phyloP scores from a whole-genome alignment of 345 rosid species.

The rapeseed (Brassica napus) region Da-Ae NC_063443.1:16423001-16423500 shows the following conservation, averaged over 20 bases:
- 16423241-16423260: conserved; percentile 63
- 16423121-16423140: conserved; percentile 43
- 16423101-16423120: conserved; percentile 62
- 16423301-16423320: conserved; percentile 57
- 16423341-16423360: conserved; percentile 21
- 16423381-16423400: conserved; percentile 43
- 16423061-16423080: conserved; percentile 18
- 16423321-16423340: conserved; percentile 57
- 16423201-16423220: conserved; percentile 86
- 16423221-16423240: conserved; percentile 68
- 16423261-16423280: conserved; percentile 77
- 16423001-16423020: neutral
- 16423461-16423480: conserved; percentile 53
- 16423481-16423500: conserved; percentile 1
- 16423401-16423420: conserved; percentile 58
- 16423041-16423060: conserved; percentile 31
- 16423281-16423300: conserved; percentile 69
- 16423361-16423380: conserved; percentile 32
- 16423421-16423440: conserved; percentile 50
- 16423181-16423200: conserved; percentile 74
- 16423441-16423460: conserved; percentile 58
- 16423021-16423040: conserved; percentile 48
- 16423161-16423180: conserved; percentile 92
- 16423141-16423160: conserved; percentile 79
- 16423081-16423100: conserved; percentile 48